Base-by-base conservation (phyloP, 1,139 yeast genomes). In the Magnusiomyces paraingens region DNA sequence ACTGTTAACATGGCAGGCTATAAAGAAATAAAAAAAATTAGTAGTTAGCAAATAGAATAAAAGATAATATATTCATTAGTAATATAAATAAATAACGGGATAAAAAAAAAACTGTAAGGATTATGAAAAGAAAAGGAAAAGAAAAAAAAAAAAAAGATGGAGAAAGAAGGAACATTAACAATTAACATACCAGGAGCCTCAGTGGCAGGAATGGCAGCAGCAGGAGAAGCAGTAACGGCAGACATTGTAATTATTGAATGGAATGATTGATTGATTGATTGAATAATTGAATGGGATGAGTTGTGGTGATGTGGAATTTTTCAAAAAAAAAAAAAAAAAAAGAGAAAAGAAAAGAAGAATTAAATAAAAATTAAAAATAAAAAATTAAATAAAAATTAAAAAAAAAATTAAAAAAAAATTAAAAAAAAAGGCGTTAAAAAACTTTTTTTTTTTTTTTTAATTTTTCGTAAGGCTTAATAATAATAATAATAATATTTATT, bases 161-260 rank as follows among this genome's bases (percentile, higher is more conserved):
- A n/a, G n/a, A n/a, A n/a, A n/a, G n/a, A n/a, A n/a, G 44, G n/a
- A n/a, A n/a, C n/a, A n/a, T n/a, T n/a, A n/a, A n/a, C n/a, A n/a
- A n/a, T n/a, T n/a, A n/a, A 47, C 49, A 6, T 47, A 47, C 49
- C 38, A 14, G 22, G 32, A 12, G 41, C 42, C 8, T 17, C 49
- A 14, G 36, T 36, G 17, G 49, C 3, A 41, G 55, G 42, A 26
- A 44, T 40, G 11, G 52, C 52, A 52, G 52, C 39, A 15, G 53
- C 35, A 36, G 48, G 39, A 48, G 52, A 44, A 43, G 52, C 38
- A 32, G 54, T 8, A 44, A 49, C 14, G n/a, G 41, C 51, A 35
- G 53, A 26, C 53, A 51, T 51, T 45, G 12, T 46, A 6, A 26
- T 26, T 12, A 20, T 20, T 17, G 43, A 40, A 12, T 2, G 15